These are phyloP conservation scores for Cladosporium austrohemisphaericum DNA, from an alignment of 2,329 filamentous ascomycete genomes.

Conservation along the genomic window DNA sequence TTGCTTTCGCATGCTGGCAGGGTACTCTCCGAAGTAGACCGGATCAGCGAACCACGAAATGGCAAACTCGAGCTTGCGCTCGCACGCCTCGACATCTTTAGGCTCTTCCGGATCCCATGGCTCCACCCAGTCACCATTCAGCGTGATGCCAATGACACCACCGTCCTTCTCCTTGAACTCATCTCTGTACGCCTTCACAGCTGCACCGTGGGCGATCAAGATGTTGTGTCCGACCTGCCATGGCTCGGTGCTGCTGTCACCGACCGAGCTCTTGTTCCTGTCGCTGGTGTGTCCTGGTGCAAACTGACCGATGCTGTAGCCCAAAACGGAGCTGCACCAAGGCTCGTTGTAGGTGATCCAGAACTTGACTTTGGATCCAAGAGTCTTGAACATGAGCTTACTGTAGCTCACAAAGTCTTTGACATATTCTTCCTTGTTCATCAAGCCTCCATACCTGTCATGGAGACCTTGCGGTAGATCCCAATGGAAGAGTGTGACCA, in stretches of 20 bases:
- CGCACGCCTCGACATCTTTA: constrained; percentile 68
- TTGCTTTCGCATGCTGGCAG: constrained; percentile 76
- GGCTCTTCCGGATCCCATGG: constrained; percentile 78
- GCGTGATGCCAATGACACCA: constrained; percentile 80
- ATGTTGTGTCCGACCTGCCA: constrained; percentile 82
- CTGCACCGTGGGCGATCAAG: constrained; percentile 72
- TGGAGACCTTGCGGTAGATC: constrained; percentile 76
- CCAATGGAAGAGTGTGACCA: constrained; percentile 86
- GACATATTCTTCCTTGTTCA: constrained; percentile 79
- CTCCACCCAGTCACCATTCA: constrained; percentile 70
- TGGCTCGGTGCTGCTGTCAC: constrained; percentile 71
- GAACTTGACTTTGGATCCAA: constrained; percentile 71
- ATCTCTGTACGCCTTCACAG: constrained; percentile 76
- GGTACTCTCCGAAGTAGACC: constrained; percentile 79
- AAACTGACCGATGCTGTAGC: constrained; percentile 73
- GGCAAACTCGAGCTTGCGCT: constrained; percentile 80
- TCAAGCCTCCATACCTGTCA: constrained; percentile 73
- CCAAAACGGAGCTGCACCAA: constrained; percentile 77
- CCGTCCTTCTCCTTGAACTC: constrained; percentile 71
- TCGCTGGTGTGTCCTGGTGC: constrained; percentile 81
- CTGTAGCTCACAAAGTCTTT: constrained; percentile 78
- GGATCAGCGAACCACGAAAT: constrained; percentile 88
- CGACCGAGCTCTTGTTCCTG: constrained; percentile 64
- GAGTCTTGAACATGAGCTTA: constrained; percentile 67
- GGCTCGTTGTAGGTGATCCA: constrained; percentile 65